Evolutionary conservation across 1,284 basidiomycete genomes (phyloP).

Genomic region (Moniliophthora roreri): DNA sequence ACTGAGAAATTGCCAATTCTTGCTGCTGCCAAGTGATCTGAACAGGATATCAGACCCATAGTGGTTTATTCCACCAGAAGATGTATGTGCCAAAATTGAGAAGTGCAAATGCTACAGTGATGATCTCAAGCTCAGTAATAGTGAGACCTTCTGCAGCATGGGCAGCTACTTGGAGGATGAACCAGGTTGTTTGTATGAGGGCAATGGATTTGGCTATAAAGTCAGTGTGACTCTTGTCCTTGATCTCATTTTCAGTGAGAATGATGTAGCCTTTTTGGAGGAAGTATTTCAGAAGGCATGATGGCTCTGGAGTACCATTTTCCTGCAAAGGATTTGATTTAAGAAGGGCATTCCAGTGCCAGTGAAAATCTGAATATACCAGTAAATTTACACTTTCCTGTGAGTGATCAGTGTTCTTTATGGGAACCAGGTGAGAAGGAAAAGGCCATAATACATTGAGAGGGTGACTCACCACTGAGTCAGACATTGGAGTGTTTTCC

Average conservation of each 20-base stretch:
- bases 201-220: not conserved
- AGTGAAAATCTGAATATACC: no score
- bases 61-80: conserved; percentile 1
- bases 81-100: not conserved
- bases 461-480: no score
- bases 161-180: not conserved
- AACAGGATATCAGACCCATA: not conserved
- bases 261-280: not conserved
- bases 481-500: no score
- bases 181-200: not conserved
- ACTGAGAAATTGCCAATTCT: no score
- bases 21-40: no score
- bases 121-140: not conserved
- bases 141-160: not conserved
- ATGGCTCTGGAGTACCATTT: not conserved
- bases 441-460: no score
- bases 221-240: not conserved
- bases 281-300: not conserved
- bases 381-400: no score
- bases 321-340: not conserved
- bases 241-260: not conserved
- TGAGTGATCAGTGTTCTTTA: no score
- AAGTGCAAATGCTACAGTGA: not conserved
- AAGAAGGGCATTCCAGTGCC: no score
- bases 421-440: no score